Conservation (phyloP, 148 eudicot species). For the Bassia scoparia region DNA sequence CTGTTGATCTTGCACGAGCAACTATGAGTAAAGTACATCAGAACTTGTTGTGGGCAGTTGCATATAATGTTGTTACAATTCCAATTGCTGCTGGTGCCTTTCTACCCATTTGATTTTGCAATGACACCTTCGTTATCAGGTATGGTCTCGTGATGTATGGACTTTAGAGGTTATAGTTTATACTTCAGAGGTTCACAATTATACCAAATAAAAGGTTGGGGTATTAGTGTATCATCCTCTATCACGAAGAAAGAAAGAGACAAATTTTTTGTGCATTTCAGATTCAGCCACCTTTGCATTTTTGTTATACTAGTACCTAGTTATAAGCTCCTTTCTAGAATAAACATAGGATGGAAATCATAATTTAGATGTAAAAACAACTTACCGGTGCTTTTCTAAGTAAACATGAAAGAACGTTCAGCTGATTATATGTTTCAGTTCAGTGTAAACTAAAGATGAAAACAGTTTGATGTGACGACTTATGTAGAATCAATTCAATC, state of each 20-base stretch:
- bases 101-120: slow-evolving; percentile 91
- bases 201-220: too few species aligned
- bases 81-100: slow-evolving; percentile 89
- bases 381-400: too few species aligned
- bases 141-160: slow-evolving; percentile 23
- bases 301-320: too few species aligned
- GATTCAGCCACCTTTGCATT: too few species aligned
- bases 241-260: too few species aligned
- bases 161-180: not conserved
- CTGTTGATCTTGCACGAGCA: slow-evolving; percentile 76
- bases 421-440: not conserved
- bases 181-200: not conserved
- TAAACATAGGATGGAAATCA: too few species aligned
- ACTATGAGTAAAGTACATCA: slow-evolving; percentile 89
- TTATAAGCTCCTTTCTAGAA: too few species aligned
- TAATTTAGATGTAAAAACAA: too few species aligned
- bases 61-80: slow-evolving; percentile 71
- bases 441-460: not conserved
- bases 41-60: slow-evolving; percentile 89
- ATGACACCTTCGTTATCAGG: slow-evolving; percentile 99
- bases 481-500: not conserved
- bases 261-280: too few species aligned
- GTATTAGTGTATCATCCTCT: too few species aligned
- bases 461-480: not conserved
- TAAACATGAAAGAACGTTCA: too few species aligned